Base-by-base conservation (phyloP, 75 land plant species). In the Cryptomeria japonica region DNA sequence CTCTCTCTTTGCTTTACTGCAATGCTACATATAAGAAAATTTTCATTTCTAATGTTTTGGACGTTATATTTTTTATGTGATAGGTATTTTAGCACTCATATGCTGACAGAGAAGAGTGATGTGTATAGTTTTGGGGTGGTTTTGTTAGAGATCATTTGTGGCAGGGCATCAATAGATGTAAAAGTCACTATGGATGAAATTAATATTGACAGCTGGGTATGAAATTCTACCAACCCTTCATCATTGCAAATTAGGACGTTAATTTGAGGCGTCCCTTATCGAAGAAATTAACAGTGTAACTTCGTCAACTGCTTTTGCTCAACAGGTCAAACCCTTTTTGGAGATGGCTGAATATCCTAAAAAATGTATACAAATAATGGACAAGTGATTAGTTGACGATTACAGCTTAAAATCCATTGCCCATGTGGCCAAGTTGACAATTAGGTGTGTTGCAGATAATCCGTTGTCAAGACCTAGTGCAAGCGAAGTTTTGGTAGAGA, bases 101-200 rank as follows among this genome's bases (percentile, higher is more conserved):
- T 42, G 28, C n/a, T 87, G 75, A 82, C 86, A 2, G 25, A 87
- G 12, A 87, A 87, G 16, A 82, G 75, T 19, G 88, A 87, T 47
- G 88, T 87, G 13, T 87, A 87, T 38, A 87, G 87, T n/a, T 87
- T 87, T 79, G 87, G 87, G 38, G 86, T 80, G 1, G 85, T 87
- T 25, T 42, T 87, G 86, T 31, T 87, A 25, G 78, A 32, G 78
- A 32, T 75, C 16, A 34, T 75, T 32, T 75, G 78, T 2, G 78
- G 78, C 14, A 12, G 78, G 34, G 12, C 34, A 34, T 38, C 78
- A 13, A 34, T 75, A 34, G 38, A 75, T 36, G 3, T 3, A 10
- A 75, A 12, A 31, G 10, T 75, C 3, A 13, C 38, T 75, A 9
- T 1, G 14, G 37, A 73, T 1, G 34, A 75, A 75, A n/a, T 36